Evolutionary conservation across 345 rosid species (phyloP).

Genomic region (Populus alba): DNA sequence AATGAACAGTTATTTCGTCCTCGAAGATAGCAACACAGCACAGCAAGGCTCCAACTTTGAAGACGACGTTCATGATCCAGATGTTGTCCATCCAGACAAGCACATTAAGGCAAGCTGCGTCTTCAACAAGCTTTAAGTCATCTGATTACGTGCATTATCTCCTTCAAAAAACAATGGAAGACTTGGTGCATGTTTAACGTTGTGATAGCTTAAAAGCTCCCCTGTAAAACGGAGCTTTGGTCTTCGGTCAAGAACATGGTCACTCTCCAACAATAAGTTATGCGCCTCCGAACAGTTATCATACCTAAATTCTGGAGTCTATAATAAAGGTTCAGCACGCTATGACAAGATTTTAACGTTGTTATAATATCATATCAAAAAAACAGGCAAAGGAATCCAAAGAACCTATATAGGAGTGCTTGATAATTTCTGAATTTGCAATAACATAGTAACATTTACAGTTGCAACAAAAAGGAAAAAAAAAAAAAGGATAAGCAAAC

Average conservation of each 20-base stretch:
- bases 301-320: not conserved
- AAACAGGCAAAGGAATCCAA: not conserved
- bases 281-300: not conserved
- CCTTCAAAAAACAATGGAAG: not conserved
- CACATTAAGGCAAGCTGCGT: not conserved
- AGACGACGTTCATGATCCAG: not conserved
- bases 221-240: not conserved
- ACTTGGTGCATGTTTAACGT: not conserved
- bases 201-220: too few relatives aligned
- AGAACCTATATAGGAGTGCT: not conserved
- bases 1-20: not conserved
- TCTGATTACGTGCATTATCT: not conserved
- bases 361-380: not conserved
- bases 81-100: not conserved
- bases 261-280: not conserved
- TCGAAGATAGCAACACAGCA: not conserved
- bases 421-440: not conserved
- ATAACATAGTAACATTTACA: slow-evolving; percentile 30
- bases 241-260: not conserved
- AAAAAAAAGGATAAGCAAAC: slow-evolving; percentile 21
- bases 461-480: slow-evolving; percentile 11
- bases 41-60: too few relatives aligned
- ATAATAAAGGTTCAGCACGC: not conserved
- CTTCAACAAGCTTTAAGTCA: not conserved
- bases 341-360: not conserved